Conservation (phyloP, 305 asterid genomes). For the Ruellia speciosa region DNA sequence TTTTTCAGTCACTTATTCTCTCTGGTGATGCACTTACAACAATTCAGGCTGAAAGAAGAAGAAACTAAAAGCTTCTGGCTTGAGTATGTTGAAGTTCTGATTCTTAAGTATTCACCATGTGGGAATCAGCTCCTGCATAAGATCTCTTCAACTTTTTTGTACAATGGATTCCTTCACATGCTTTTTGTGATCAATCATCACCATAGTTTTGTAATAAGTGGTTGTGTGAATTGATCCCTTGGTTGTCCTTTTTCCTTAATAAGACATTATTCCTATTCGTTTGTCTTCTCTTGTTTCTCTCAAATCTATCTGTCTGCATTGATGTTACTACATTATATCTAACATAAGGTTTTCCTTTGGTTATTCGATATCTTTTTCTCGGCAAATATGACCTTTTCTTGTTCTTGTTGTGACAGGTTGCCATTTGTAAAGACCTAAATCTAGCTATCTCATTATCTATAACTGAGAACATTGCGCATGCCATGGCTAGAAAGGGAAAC, state of each 20-base stretch:
- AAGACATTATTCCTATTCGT: constrained; percentile 5
- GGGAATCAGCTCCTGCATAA: background rate
- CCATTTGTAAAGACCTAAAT: constrained; percentile 24
- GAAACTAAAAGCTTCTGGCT: no score
- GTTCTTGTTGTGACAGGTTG: constrained; percentile 25
- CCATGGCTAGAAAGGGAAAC: constrained; percentile 71
- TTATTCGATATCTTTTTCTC: background rate
- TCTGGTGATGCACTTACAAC: background rate
- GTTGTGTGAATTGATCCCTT: constrained; percentile 1
- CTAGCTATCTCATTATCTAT: constrained; percentile 11
- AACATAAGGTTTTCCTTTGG: constrained; percentile 5
- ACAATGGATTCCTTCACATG: constrained; percentile 8
- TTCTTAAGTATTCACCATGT: no score
- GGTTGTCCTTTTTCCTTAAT: constrained; percentile 7
- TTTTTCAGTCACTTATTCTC: background rate
- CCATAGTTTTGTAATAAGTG: background rate
- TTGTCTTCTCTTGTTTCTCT: constrained; percentile 7
- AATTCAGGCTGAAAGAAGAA: constrained; percentile 1
- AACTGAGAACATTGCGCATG: constrained; percentile 16
- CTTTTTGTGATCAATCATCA: constrained; percentile 7
- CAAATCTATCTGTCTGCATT: constrained; percentile 4
- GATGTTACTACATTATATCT: background rate
- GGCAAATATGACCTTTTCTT: background rate
- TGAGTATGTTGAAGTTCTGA: no score
- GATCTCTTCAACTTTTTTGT: background rate